Evolutionary conservation across 306 rosid species (phyloP), one percentile per base, ranked within the genome.

Genomic region (Quercus ilex): DNA sequence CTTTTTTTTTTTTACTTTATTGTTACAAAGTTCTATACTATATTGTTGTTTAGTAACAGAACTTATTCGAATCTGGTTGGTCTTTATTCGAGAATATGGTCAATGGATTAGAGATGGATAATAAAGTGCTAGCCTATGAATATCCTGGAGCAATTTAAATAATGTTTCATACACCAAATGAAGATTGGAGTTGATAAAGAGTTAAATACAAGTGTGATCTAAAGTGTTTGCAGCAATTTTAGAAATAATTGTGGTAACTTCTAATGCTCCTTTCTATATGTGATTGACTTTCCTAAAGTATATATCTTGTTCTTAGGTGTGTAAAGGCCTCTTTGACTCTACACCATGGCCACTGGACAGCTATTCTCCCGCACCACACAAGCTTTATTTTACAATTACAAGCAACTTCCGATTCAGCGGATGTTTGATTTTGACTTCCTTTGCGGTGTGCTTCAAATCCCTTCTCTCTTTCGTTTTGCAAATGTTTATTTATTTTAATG

Each of bases 381-480:
- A 76, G 98, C 99, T 28, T 78, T 96, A 76, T 96, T 96, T 87
- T 96, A 96, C 87, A 96, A 93, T 87, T 93, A 96, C 91, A 96
- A 96, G 90, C 99, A 96, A 78, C 94, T 96, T 73, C 99, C 99
- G 35, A 89, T 93, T 78, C 99, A 96, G 85, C 87, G 98, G 85
- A 96, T 96, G 99, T 98, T 96, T 67, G 99, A 96, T 89, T 96
- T 96, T 83, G 99, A 96, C 89, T 93, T 93, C 87, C 99, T 96
- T 59, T 96, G 99, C 5, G 99, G 99, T 96, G 75, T 33, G 94
- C 83, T 21, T 75, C 3, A 31, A 65, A 58, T 74, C 57, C 77
- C 8, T 83, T 51, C 33, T 75, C 71, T 77, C 57, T 20, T 59
- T 38, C 25, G 31, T 43, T 43, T 57, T 46, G n/a, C n/a, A 43